phyloP scores from a whole-genome alignment of 2,329 filamentous ascomycete species.

The Aureobasidium vineae region DNA sequence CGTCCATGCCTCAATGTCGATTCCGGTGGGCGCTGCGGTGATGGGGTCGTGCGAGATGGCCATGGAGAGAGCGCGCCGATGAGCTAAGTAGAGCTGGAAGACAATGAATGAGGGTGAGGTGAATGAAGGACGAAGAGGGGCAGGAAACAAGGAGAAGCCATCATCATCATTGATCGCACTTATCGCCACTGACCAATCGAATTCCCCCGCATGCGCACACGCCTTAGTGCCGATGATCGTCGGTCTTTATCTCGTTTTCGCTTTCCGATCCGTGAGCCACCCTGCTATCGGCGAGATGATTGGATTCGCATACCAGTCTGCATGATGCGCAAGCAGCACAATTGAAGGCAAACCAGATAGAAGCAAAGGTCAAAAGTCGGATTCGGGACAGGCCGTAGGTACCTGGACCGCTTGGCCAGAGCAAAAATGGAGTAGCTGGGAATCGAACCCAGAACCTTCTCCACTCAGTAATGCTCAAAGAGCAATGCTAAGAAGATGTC shows the following conservation, averaged over 20 bases:
- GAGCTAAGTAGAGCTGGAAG: not conserved
- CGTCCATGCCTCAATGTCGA: slow-evolving; percentile 49
- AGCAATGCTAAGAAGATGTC: slow-evolving; percentile 26
- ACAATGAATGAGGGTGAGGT: not conserved
- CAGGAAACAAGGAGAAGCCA: slow-evolving; percentile 4
- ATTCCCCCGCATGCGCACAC: slow-evolving; percentile 8
- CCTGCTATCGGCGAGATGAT: slow-evolving; percentile 5
- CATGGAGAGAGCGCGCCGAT: slow-evolving; percentile 8
- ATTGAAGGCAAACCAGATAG: too few relatives aligned
- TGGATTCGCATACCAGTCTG: not conserved
- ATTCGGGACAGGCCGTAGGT: too few relatives aligned
- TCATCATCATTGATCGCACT: slow-evolving; percentile 17
- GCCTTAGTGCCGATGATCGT: slow-evolving; percentile 14
- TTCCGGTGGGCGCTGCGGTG: slow-evolving; percentile 15
- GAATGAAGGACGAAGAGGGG: not conserved
- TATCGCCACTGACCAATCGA: slow-evolving; percentile 16
- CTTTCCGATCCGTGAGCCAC: not conserved
- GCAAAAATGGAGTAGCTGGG: slow-evolving; percentile 22
- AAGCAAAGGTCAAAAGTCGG: too few relatives aligned
- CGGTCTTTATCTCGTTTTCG: slow-evolving; percentile 17
- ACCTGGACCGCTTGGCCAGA: not conserved
- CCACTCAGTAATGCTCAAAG: slow-evolving; percentile 21
- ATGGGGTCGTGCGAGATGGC: slow-evolving; percentile 20
- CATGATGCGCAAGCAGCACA: not conserved
- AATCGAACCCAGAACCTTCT: slow-evolving; percentile 26